Conservation (phyloP, 1,284 basidiomycete genomes). For the Ganoderma lucidum region DNA sequence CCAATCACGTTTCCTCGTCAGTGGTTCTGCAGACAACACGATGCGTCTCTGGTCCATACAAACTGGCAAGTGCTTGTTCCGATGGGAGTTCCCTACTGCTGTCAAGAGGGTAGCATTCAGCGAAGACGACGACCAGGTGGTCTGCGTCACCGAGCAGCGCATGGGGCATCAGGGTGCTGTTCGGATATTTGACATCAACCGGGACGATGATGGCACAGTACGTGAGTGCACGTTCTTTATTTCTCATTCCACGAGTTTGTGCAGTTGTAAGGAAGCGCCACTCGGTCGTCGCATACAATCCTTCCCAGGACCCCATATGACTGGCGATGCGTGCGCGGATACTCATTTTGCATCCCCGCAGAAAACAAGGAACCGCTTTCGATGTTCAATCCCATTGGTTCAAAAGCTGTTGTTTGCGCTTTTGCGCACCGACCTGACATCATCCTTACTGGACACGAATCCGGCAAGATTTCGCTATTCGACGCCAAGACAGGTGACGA, state of each 20-base stretch:
- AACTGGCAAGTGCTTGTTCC: conserved; percentile 90
- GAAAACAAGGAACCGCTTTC: conserved; percentile 79
- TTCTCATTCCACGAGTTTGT: background rate
- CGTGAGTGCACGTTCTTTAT: conserved; percentile 57
- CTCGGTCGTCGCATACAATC: background rate
- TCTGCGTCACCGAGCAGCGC: conserved; percentile 97
- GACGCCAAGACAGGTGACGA: conserved; percentile 91
- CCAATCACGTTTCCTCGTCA: conserved; percentile 86
- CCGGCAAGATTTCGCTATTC: conserved; percentile 93
- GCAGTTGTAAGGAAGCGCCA: background rate
- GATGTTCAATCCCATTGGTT: conserved; percentile 90
- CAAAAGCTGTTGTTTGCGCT: conserved; percentile 95
- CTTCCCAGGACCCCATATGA: background rate
- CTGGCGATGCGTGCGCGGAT: background rate
- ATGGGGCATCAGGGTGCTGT: conserved; percentile 92
- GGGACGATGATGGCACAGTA: conserved; percentile 78
- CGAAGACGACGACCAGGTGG: conserved; percentile 85
- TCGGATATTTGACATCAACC: conserved; percentile 89
- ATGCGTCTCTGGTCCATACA: conserved; percentile 93
- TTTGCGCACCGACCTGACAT: conserved; percentile 85
- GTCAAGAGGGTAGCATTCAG: conserved; percentile 95
- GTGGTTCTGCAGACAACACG: conserved; percentile 91
- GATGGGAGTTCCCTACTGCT: conserved; percentile 98
- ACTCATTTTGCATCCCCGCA: conserved; percentile 41
- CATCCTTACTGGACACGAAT: conserved; percentile 95